These are phyloP conservation scores for Colletotrichum costaricense DNA, from an alignment of 2,329 filamentous ascomycete species.

Conservation along the genomic window DNA sequence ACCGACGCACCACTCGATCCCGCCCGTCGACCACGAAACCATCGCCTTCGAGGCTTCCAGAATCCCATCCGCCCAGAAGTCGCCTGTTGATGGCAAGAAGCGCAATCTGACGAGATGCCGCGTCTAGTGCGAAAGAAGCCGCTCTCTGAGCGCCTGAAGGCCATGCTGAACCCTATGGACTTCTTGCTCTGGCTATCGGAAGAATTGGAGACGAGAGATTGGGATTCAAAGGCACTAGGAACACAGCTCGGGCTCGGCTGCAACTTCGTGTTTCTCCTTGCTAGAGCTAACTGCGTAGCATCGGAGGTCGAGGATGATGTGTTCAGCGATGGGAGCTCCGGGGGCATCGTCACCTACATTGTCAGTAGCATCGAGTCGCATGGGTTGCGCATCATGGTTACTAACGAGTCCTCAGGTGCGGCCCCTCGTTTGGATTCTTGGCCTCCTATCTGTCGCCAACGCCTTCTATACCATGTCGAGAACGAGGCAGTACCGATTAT, in stretches of 20 bases:
- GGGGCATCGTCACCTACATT: conserved; percentile 71
- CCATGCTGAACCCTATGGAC: conserved; percentile 87
- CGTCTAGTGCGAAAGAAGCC: conserved; percentile 87
- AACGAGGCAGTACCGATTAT: conserved; percentile 89
- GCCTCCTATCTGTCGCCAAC: conserved; percentile 77
- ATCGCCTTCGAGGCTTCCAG: background rate
- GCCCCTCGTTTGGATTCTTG: conserved; percentile 77
- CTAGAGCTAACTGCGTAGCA: conserved; percentile 78
- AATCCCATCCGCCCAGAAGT: background rate
- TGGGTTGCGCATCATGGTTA: conserved; percentile 20
- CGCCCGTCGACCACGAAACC: background rate
- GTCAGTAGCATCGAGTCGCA: conserved; percentile 52
- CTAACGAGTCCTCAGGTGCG: conserved; percentile 63
- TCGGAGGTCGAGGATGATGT: conserved; percentile 77
- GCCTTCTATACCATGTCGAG: conserved; percentile 84
- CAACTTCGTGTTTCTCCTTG: conserved; percentile 85
- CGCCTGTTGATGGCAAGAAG: background rate
- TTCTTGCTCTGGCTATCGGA: conserved; percentile 92
- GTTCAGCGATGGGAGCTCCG: conserved; percentile 78
- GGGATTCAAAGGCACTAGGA: conserved; percentile 85
- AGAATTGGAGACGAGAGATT: conserved; percentile 90
- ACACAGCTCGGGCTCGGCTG: conserved; percentile 79
- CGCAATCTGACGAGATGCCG: conserved; percentile 61
- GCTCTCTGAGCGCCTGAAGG: conserved; percentile 81
- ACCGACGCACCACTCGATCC: background rate